These are phyloP conservation scores for Neurospora sp. DNA, from an alignment of 495 filamentous ascomycete species.

Conservation along the genomic window DNA sequence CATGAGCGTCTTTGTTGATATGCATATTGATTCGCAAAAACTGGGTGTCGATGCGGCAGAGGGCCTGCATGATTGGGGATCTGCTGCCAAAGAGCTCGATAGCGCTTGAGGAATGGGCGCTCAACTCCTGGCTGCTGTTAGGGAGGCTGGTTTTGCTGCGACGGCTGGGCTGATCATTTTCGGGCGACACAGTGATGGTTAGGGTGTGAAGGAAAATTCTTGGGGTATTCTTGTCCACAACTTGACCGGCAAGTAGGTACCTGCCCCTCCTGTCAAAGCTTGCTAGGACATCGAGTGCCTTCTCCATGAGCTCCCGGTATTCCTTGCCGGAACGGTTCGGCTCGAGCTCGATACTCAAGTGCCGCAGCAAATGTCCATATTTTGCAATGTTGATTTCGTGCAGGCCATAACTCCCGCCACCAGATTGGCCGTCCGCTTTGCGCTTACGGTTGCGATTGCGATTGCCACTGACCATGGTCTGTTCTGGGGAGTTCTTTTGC, in stretches of 20 bases:
- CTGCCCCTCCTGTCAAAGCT: not conserved
- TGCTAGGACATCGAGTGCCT: conserved; percentile 11
- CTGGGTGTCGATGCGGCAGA: conserved; percentile 12
- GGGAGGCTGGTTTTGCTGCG: not conserved
- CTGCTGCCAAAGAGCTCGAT: conserved; percentile 12
- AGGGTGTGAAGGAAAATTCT: conserved; percentile 24
- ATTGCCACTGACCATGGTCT: not conserved
- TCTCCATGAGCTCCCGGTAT: conserved; percentile 14
- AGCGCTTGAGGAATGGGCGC: not conserved
- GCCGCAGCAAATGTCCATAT: conserved; percentile 28
- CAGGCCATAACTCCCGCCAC: not conserved
- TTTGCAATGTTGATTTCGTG: conserved; percentile 20
- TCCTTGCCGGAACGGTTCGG: conserved; percentile 15
- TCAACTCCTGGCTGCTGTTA: not conserved
- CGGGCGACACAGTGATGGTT: conserved; percentile 16
- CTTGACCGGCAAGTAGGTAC: not conserved
- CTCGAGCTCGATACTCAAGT: conserved; percentile 27
- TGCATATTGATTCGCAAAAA: conserved; percentile 19
- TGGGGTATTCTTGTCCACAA: not conserved
- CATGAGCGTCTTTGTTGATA: conserved; percentile 3
- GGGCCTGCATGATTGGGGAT: conserved; percentile 3
- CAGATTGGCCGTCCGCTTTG: not conserved
- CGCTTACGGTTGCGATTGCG: not conserved
- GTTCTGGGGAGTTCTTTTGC: not conserved
- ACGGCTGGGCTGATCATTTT: not conserved